Evolutionary conservation across 2,329 filamentous ascomycete genomes (phyloP).

Genomic region (Aspergillus fijiensis): DNA sequence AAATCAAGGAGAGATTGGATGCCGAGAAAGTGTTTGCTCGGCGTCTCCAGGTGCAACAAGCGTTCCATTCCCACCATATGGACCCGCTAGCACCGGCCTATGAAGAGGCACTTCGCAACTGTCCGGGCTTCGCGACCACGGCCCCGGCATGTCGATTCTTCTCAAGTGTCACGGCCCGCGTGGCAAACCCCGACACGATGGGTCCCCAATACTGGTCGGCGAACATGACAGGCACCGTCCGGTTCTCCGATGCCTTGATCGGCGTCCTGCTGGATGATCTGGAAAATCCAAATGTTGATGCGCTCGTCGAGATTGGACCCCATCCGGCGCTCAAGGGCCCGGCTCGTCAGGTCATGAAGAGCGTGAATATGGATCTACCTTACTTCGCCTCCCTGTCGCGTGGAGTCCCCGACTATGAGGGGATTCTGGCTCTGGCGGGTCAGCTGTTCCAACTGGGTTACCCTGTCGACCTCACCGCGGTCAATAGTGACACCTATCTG

Average conservation of each 20-base stretch:
- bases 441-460: conserved; percentile 3
- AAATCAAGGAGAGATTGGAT: conserved; percentile 48
- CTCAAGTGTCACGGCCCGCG: too few relatives aligned
- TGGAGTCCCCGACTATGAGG: neutral
- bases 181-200: too few relatives aligned
- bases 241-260: too few relatives aligned
- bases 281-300: too few relatives aligned
- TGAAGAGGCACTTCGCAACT: too few relatives aligned
- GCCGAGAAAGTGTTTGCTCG: conserved; percentile 5
- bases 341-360: conserved; percentile 16
- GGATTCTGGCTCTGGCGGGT: conserved; percentile 18
- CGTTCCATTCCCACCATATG: neutral
- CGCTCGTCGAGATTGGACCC: conserved; percentile 31
- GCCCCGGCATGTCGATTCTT: too few relatives aligned
- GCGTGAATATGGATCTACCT: conserved; percentile 5
- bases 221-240: too few relatives aligned
- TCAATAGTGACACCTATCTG: neutral
- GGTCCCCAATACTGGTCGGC: too few relatives aligned
- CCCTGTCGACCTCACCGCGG: conserved; percentile 1
- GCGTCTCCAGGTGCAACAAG: neutral
- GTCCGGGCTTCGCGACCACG: too few relatives aligned
- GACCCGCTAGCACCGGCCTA: neutral
- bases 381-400: conserved; percentile 14
- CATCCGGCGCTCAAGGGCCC: conserved; percentile 29
- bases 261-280: too few relatives aligned